Evolutionary conservation across 768 basidiomycete genomes (phyloP).

Genomic region (Russula lepida): DNA sequence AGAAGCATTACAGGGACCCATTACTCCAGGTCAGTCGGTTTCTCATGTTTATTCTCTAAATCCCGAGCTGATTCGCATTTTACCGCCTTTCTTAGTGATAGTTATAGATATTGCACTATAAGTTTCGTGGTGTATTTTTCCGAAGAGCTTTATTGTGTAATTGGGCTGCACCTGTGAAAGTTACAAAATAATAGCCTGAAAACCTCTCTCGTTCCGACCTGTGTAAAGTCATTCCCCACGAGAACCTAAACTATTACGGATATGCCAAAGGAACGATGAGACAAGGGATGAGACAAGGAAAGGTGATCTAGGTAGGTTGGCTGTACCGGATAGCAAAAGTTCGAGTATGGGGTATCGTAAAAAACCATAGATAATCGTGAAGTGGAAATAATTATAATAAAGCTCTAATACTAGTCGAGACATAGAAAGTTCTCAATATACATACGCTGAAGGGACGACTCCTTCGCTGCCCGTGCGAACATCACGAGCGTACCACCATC

Average conservation of each 20-base stretch:
- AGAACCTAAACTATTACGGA: slow-evolving; percentile 13
- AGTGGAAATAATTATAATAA: slow-evolving; percentile 19
- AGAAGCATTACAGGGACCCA: slow-evolving; percentile 84
- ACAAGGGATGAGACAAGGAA: slow-evolving; percentile 13
- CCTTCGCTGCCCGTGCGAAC: slow-evolving; percentile 73
- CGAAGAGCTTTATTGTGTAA: neutral
- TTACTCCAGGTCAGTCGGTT: slow-evolving; percentile 41
- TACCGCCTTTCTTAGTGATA: slow-evolving; percentile 14
- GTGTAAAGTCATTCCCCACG: slow-evolving; percentile 11
- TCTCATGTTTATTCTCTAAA: neutral
- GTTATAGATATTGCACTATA: slow-evolving; percentile 4
- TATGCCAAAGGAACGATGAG: slow-evolving; percentile 17
- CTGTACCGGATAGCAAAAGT: slow-evolving; percentile 14
- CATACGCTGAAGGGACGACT: slow-evolving; percentile 85
- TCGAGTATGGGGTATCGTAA: slow-evolving; percentile 19
- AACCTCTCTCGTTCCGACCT: slow-evolving; percentile 1
- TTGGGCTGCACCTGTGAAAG: neutral
- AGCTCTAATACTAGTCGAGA: slow-evolving; percentile 1
- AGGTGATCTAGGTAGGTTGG: slow-evolving; percentile 21
- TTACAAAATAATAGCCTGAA: neutral
- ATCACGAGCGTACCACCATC: slow-evolving; percentile 94
- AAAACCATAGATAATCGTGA: slow-evolving; percentile 23
- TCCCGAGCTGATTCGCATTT: neutral
- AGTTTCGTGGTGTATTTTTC: neutral
- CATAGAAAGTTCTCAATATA: slow-evolving; percentile 47